Percentiles rank a stretch among this genome's conserved stretches.
Conservation (phyloP, 2,329 filamentous ascomycete species). For the Graphilbum sp. region DNA sequence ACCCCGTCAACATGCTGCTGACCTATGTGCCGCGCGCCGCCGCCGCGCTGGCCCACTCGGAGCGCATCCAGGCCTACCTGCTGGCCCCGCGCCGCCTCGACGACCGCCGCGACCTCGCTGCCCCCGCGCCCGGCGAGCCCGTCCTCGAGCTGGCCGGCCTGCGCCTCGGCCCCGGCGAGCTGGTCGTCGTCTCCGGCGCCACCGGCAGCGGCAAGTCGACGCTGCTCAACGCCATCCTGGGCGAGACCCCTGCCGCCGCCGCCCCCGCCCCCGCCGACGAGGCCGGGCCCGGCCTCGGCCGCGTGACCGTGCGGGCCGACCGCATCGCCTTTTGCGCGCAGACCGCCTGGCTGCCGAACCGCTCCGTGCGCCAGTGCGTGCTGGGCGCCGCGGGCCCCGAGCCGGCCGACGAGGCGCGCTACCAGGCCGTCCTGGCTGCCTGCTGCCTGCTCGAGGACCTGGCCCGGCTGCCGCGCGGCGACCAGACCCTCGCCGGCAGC, state of each 20-base stretch:
- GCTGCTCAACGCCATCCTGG: conserved; percentile 14
- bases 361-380: conserved; percentile 3
- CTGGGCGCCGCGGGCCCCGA: neutral
- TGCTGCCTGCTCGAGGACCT: conserved; percentile 14
- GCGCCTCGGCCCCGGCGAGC: conserved; percentile 8
- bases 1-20: conserved; percentile 28
- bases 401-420: neutral
- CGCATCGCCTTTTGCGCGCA: conserved; percentile 5
- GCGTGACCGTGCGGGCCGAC: neutral
- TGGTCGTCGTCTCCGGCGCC: conserved; percentile 14
- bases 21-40: conserved; percentile 20
- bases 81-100: neutral
- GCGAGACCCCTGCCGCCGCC: no score
- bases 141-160: conserved; percentile 13
- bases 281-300: no score
- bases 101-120: neutral
- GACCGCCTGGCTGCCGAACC: conserved; percentile 7
- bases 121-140: neutral
- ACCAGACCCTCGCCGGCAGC: conserved; percentile 10
- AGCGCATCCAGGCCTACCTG: conserved; percentile 21
- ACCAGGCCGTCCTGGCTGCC: conserved; percentile 1
- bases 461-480: conserved; percentile 8
- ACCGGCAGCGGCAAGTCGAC: conserved; percentile 16
- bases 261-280: no score
- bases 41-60: conserved; percentile 17